Evolutionary conservation across 2,329 filamentous ascomycete genomes (phyloP).

Genomic region (Phoma herbarum): DNA sequence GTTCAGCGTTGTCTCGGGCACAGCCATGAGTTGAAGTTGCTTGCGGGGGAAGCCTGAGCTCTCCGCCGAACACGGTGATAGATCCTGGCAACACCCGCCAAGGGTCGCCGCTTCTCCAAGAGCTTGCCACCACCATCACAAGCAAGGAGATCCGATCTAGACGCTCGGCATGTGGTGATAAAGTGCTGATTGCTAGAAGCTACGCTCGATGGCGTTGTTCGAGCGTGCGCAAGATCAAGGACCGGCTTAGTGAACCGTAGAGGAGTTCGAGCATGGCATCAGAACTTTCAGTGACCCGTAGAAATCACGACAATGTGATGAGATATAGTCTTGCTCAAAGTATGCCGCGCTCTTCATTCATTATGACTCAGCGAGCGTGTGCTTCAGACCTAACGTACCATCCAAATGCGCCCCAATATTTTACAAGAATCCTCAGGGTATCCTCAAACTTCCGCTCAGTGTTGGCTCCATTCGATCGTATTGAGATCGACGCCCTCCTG

Average conservation of each 20-base stretch:
- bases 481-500: constrained; percentile 96
- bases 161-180: too few species aligned
- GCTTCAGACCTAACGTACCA: constrained; percentile 20
- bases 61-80: constrained; percentile 2
- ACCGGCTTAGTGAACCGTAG: not conserved
- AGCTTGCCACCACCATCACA: not conserved
- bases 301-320: not conserved
- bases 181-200: not conserved
- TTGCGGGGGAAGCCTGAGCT: constrained; percentile 37
- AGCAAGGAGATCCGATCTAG: too few species aligned
- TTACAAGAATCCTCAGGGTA: constrained; percentile 32
- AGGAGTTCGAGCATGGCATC: not conserved
- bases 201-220: not conserved
- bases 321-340: not conserved
- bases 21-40: constrained; percentile 59
- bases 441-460: constrained; percentile 62
- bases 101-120: constrained; percentile 8
- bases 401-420: constrained; percentile 27
- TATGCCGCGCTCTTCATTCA: not conserved
- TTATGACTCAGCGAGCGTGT: constrained; percentile 39
- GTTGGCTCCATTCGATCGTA: constrained; percentile 98
- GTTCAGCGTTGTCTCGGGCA: constrained; percentile 89
- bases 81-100: not conserved
- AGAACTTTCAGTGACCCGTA: not conserved
- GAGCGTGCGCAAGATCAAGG: not conserved